Evolutionary conservation across 192 early-diverging fungal species (phyloP), one percentile per base, ranked within the genome.

Genomic region (Gonapodya prolifera): DNA sequence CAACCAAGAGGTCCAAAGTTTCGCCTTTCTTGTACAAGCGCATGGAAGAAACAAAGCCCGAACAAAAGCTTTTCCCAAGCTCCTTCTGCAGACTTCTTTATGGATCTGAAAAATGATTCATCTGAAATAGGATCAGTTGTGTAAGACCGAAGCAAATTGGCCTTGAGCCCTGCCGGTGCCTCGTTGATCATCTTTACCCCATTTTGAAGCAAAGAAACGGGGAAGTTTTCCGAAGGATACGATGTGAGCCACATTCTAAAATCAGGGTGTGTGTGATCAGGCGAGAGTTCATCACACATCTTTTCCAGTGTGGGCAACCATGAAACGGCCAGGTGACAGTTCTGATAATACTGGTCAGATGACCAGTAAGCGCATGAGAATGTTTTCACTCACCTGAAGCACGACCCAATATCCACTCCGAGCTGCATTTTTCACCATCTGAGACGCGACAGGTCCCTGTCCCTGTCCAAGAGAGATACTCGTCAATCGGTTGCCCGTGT

Each of bases 151-250:
- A 78, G 75, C 28, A 89, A 70, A 77, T 89, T 89, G 28, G 86
- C 85, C 16, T 81, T 85, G 30, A 89, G 77, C 33, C 88, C 88
- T 23, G 84, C 83, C 1, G 87, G 87, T 2, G 88, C 86, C 77
- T 89, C 87, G 78, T 89, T 88, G 8, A 86, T 89, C 85, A 89
- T 89, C 79, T 89, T 89, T 1, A 88, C 88, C 29, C 88, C 88
- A 77, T 89, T 89, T 78, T 89, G 87, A 34, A 88, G 77, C 71
- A 89, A 77, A 23, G 85, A 81, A 18, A 89, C 88, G 0, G 88
- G 88, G 70, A 89, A 89, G 76, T 86, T 88, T 69, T 89, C 88
- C 30, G 82, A 83, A 0, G 88, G 88, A 80, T 89, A 89, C 1
- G 83, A 83, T 28, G 88, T 89, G 45, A 89, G 77, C 85, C 86